Evolutionary conservation across 169 alveolate genomes (phyloP).

Genomic region (Ichthyophthirius multifiliis): DNA sequence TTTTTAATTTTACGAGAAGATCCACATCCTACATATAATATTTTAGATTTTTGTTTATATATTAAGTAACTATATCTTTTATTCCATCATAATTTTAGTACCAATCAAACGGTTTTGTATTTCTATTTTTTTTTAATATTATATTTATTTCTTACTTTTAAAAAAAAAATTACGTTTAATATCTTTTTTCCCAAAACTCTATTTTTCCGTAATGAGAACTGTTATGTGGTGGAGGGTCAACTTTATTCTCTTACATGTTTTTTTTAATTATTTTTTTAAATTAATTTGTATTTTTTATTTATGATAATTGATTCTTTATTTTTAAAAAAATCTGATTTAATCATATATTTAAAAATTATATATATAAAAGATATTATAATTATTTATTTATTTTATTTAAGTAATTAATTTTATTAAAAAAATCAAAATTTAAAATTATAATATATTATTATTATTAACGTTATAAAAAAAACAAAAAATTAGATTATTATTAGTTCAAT

Average conservation of each 20-base stretch:
- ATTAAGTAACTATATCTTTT: slow-evolving; percentile 25
- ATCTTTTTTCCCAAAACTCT: slow-evolving; percentile 54
- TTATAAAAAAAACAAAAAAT: no score
- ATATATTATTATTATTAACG: no score
- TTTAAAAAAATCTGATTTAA: no score
- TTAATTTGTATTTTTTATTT: no score
- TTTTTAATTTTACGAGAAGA: slow-evolving; percentile 57
- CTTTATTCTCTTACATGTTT: neutral
- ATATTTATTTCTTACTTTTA: neutral
- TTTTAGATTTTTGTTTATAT: slow-evolving; percentile 36
- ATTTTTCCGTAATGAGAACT: slow-evolving; percentile 47
- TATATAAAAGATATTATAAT: no score
- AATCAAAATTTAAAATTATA: no score
- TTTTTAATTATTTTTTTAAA: no score
- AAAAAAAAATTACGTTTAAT: slow-evolving; percentile 27
- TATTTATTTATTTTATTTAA: no score
- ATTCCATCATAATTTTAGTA: slow-evolving; percentile 45
- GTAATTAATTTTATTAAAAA: no score
- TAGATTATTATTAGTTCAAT: no score
- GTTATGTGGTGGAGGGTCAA: neutral
- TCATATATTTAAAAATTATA: no score
- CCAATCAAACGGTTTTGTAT: slow-evolving; percentile 52
- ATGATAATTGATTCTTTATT: no score
- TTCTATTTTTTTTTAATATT: neutral
- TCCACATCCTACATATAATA: slow-evolving; percentile 89